Percentiles rank a stretch among this genome's conserved stretches.
phyloP scores from a whole-genome alignment of 139 green algal genomes.

The Tetratostichococcus sp. region DNA sequence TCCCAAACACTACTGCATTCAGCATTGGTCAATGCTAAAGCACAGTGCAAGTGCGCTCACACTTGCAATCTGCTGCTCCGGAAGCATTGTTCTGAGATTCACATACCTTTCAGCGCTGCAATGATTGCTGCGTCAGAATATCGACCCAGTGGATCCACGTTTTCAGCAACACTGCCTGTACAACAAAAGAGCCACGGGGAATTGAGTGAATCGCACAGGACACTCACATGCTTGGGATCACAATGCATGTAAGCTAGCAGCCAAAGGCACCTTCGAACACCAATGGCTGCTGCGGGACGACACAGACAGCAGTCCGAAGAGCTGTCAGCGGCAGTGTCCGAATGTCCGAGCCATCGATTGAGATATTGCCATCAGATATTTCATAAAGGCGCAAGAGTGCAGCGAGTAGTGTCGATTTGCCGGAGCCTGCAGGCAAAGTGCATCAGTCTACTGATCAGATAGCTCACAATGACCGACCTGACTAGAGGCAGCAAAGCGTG shows the following conservation, averaged over 20 bases:
- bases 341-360: conserved; percentile 40
- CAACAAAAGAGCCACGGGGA: too few relatives aligned
- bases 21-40: too few relatives aligned
- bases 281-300: conserved; percentile 65
- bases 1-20: too few relatives aligned
- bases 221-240: too few relatives aligned
- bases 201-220: too few relatives aligned
- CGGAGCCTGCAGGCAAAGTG: conserved; percentile 41
- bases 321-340: conserved; percentile 14
- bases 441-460: too few relatives aligned
- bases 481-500: too few relatives aligned
- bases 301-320: conserved; percentile 37
- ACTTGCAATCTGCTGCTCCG: too few relatives aligned
- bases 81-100: too few relatives aligned
- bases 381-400: conserved; percentile 54
- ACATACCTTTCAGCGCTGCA: conserved; percentile 25
- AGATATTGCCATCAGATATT: conserved; percentile 27
- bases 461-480: too few relatives aligned
- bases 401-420: conserved; percentile 62
- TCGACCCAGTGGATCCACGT: conserved; percentile 54
- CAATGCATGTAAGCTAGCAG: too few relatives aligned
- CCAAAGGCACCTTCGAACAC: conserved; percentile 36
- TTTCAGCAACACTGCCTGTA: conserved; percentile 54
- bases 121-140: conserved; percentile 34
- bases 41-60: too few relatives aligned